A percentile compares a stretch with the other conserved stretches of the same genome.
Conservation (phyloP, 148 eudicot genomes). For the Polygonum aviculare region DNA sequence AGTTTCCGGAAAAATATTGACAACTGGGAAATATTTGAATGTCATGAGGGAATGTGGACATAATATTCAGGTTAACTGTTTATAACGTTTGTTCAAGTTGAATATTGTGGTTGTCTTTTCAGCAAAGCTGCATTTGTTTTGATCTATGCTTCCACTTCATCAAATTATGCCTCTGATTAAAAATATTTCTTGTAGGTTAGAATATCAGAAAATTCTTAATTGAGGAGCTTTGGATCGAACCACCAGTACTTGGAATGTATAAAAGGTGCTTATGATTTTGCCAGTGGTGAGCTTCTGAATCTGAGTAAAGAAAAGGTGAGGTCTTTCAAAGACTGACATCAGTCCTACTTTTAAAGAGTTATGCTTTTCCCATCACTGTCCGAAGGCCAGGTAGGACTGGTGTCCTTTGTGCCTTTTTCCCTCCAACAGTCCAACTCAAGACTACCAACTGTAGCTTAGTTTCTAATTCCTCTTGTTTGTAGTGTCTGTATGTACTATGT, state of each 20-base stretch:
- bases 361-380: not conserved
- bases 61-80: slow-evolving; percentile 60
- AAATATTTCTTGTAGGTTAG: slow-evolving; percentile 46
- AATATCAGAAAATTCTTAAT: slow-evolving; percentile 65
- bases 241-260: slow-evolving; percentile 90
- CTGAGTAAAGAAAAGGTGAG: slow-evolving; percentile 82
- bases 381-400: no score
- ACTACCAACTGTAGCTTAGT: not conserved
- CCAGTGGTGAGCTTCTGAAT: slow-evolving; percentile 89
- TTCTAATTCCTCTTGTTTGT: slow-evolving; percentile 6
- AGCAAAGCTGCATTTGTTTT: not conserved
- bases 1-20: slow-evolving; percentile 90
- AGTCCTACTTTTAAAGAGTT: not conserved
- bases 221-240: slow-evolving; percentile 67
- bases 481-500: not conserved
- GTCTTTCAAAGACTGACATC: not conserved
- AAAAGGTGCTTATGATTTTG: slow-evolving; percentile 90
- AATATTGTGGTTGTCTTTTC: not conserved
- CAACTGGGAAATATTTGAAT: slow-evolving; percentile 93
- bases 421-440: not conserved
- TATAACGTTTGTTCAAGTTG: not conserved
- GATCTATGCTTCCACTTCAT: not conserved
- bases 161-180: slow-evolving; percentile 15
- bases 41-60: slow-evolving; percentile 99
- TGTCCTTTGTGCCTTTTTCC: no score